Conservation (phyloP, 768 basidiomycete genomes). For the Lactarius vividus region DNA sequence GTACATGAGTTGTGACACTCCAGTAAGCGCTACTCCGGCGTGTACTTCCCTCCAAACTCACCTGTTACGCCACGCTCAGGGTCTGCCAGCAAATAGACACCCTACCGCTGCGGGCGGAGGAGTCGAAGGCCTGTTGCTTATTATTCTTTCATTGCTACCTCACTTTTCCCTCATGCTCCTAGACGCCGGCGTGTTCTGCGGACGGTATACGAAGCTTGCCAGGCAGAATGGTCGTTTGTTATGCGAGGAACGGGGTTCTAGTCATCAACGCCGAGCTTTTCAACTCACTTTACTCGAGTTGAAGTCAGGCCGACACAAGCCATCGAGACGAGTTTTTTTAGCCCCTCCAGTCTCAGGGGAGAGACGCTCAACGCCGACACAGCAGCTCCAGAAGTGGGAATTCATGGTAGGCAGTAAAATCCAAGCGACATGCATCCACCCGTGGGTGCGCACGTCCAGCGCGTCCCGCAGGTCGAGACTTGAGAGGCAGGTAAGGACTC, state of each 20-base stretch:
- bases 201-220: slow-evolving; percentile 46
- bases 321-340: slow-evolving; percentile 33
- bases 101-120: slow-evolving; percentile 71
- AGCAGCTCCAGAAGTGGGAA: neutral
- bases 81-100: slow-evolving; percentile 62
- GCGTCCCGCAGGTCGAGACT: slow-evolving; percentile 49
- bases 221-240: slow-evolving; percentile 69
- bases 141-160: neutral
- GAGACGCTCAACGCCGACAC: neutral
- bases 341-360: neutral
- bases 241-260: slow-evolving; percentile 69
- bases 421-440: slow-evolving; percentile 49
- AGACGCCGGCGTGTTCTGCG: slow-evolving; percentile 60
- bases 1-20: slow-evolving; percentile 75
- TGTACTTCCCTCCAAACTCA: neutral
- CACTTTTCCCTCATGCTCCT: slow-evolving; percentile 2
- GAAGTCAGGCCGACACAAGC: slow-evolving; percentile 76
- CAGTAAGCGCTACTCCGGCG: slow-evolving; percentile 44
- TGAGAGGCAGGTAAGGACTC: slow-evolving; percentile 40
- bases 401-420: neutral
- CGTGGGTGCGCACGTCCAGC: neutral
- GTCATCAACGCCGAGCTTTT: slow-evolving; percentile 52
- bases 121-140: slow-evolving; percentile 52
- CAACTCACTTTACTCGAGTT: slow-evolving; percentile 44
- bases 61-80: slow-evolving; percentile 39